phyloP scores from a whole-genome alignment of 768 basidiomycete species.

The Podaxis rugospora region DNA sequence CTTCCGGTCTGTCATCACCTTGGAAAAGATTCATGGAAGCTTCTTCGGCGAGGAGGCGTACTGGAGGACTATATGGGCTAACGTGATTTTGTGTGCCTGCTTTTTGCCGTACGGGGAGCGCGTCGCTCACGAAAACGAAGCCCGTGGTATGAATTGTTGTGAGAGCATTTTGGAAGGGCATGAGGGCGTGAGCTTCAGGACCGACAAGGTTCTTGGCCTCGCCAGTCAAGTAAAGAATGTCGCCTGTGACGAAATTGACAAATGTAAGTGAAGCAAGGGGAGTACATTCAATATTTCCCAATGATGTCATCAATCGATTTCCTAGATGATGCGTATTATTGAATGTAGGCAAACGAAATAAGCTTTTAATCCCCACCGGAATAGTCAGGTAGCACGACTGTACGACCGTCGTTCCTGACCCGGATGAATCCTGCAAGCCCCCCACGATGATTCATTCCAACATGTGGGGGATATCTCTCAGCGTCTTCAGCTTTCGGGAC shows the following conservation, averaged over 20 bases:
- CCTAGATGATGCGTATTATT: conserved; percentile 27
- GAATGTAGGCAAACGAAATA: neutral
- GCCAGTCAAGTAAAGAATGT: conserved; percentile 62
- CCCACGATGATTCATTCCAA: conserved; percentile 62
- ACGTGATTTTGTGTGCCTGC: neutral
- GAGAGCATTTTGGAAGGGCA: conserved; percentile 51
- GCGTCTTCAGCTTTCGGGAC: conserved; percentile 33
- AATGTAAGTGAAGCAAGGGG: conserved; percentile 56
- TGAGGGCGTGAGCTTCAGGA: conserved; percentile 40
- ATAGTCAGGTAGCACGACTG: conserved; percentile 56
- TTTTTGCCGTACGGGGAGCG: conserved; percentile 46
- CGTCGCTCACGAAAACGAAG: conserved; percentile 47
- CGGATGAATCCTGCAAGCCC: conserved; percentile 61
- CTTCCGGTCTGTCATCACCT: conserved; percentile 23
- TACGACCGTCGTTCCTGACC: conserved; percentile 52
- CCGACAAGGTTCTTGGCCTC: conserved; percentile 46
- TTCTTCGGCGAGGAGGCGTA: conserved; percentile 50
- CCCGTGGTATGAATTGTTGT: conserved; percentile 49
- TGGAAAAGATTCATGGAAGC: conserved; percentile 22
- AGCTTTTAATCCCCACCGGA: conserved; percentile 33
- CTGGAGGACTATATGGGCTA: conserved; percentile 58
- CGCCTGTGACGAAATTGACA: conserved; percentile 46
- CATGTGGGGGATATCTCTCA: conserved; percentile 45
- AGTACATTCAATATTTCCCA: conserved; percentile 58
- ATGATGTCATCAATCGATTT: conserved; percentile 58